These are phyloP conservation scores for Rubia tinctorum DNA, from an alignment of 305 asterid genomes.

Conservation along the genomic window DNA sequence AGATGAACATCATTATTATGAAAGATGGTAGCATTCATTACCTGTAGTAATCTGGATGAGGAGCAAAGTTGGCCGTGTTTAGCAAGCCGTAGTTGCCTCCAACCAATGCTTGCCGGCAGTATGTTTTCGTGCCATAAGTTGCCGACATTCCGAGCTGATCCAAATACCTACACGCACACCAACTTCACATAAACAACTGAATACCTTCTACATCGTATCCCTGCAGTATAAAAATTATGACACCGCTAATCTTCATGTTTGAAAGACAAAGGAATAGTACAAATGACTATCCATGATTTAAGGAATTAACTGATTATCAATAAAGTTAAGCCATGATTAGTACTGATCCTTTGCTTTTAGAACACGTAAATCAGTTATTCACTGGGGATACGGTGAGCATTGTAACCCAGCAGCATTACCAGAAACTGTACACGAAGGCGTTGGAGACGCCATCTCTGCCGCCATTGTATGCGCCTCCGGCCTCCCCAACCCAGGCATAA, in stretches of 20 bases:
- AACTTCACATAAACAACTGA: not conserved
- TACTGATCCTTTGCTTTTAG: no score
- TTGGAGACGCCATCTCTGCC: constrained; percentile 75
- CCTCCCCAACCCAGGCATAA: constrained; percentile 85
- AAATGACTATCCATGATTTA: no score
- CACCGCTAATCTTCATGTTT: no score
- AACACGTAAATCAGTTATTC: no score
- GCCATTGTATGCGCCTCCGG: constrained; percentile 91
- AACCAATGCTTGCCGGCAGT: constrained; percentile 76
- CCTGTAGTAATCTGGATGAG: constrained; percentile 98
- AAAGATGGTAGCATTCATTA: constrained; percentile 1
- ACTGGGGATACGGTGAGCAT: no score
- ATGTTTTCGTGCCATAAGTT: constrained; percentile 57
- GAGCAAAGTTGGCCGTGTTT: constrained; percentile 63
- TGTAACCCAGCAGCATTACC: constrained; percentile 33
- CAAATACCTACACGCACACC: constrained; percentile 48
- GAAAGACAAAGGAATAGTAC: no score
- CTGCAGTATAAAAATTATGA: no score
- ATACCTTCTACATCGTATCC: no score
- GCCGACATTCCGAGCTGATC: constrained; percentile 85
- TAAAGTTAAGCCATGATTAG: no score
- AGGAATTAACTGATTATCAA: no score
- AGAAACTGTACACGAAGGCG: constrained; percentile 71
- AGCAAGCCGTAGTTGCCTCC: constrained; percentile 95
- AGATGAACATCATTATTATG: not conserved